Conservation (phyloP, 768 basidiomycete species). For the Cytidiella melzeri region DNA sequence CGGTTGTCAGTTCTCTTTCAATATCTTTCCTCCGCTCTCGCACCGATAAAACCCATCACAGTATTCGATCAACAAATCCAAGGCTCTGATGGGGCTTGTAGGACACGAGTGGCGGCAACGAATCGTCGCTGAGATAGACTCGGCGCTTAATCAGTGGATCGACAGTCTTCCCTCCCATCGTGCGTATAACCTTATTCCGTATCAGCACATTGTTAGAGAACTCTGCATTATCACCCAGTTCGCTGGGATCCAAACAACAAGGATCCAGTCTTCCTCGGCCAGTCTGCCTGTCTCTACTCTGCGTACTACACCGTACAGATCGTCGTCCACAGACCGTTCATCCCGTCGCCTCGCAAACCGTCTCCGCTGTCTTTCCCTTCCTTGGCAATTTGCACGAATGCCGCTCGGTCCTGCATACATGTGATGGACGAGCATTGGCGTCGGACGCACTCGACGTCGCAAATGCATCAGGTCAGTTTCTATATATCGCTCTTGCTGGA, state of each 20-base stretch:
- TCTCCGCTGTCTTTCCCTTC: constrained; percentile 37
- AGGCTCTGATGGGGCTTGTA: constrained; percentile 27
- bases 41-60: constrained; percentile 7
- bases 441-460: constrained; percentile 11
- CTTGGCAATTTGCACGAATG: constrained; percentile 44
- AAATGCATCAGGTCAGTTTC: constrained; percentile 6
- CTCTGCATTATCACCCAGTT: constrained; percentile 14
- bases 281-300: constrained; percentile 33
- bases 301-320: constrained; percentile 50
- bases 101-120: constrained; percentile 38
- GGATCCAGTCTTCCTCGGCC: constrained; percentile 21
- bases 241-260: constrained; percentile 22
- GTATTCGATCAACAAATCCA: constrained; percentile 44
- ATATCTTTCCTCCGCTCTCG: constrained; percentile 3
- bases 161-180: constrained; percentile 52
- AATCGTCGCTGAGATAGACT: constrained; percentile 57
- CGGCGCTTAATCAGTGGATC: constrained; percentile 55
- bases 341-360: constrained; percentile 55
- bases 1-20: constrained; percentile 50
- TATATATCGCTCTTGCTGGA: background rate
- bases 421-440: constrained; percentile 32
- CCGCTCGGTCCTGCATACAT: constrained; percentile 39
- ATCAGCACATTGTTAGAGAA: background rate
- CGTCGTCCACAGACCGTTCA: constrained; percentile 73
- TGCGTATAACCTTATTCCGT: constrained; percentile 19